Evolutionary conservation across 257 asterid species (phyloP).

Genomic region (Solanum gracilifrons): DNA sequence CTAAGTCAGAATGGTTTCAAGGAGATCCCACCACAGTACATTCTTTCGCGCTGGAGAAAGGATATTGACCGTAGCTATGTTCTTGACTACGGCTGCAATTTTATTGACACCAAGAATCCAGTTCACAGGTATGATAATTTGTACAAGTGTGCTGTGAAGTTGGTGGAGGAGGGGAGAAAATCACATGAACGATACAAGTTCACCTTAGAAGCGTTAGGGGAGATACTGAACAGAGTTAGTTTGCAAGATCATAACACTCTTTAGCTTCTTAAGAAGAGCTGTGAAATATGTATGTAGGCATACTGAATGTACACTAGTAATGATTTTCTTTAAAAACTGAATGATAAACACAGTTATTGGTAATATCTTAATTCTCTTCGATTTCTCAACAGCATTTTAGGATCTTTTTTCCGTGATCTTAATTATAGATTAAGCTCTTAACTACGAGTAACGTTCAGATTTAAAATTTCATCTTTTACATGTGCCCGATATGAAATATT

Average conservation of each 20-base stretch:
- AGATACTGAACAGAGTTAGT: constrained; percentile 28
- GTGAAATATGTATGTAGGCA: not conserved
- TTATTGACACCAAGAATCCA: constrained; percentile 37
- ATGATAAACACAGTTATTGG: not conserved
- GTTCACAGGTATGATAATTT: constrained; percentile 44
- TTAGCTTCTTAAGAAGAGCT: not conserved
- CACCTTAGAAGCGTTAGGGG: constrained; percentile 22
- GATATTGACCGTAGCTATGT: constrained; percentile 25
- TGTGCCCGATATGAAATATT: not conserved
- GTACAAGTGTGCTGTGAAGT: constrained; percentile 26
- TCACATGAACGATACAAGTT: constrained; percentile 33
- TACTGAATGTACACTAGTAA: not conserved
- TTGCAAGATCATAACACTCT: constrained; percentile 7
- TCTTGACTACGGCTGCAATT: constrained; percentile 15
- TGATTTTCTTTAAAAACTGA: not conserved
- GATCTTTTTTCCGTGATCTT: not conserved
- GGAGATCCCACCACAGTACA: constrained; percentile 53
- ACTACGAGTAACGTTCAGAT: not conserved
- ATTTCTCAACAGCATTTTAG: not conserved
- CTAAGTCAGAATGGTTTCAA: constrained; percentile 35
- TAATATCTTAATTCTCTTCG: not conserved
- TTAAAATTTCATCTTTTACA: not conserved
- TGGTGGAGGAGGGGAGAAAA: constrained; percentile 44
- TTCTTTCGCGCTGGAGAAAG: constrained; percentile 54
- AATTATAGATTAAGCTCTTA: not conserved